Conservation (phyloP, 805 yeast species). For the Kuraishia capsulata region DNA sequence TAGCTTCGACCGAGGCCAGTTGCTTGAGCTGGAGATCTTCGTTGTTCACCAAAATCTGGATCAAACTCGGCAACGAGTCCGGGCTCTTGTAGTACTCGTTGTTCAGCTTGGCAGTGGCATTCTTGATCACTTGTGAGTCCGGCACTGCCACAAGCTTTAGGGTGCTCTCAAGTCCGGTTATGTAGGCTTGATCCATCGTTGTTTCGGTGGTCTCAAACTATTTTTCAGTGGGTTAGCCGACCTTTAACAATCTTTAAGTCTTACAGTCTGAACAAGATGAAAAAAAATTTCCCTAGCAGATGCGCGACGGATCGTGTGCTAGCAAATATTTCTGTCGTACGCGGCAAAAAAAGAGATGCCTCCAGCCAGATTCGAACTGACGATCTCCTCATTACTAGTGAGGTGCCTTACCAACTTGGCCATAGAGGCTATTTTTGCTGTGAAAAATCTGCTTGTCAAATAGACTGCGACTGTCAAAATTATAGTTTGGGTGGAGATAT, state of each 20-base stretch:
- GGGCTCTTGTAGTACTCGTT: constrained; percentile 67
- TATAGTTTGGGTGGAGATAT: no score
- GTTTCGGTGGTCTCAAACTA: background rate
- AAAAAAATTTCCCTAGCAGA: no score
- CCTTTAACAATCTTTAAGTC: no score
- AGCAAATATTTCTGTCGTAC: no score
- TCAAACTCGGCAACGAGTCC: constrained; percentile 67
- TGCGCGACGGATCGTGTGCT: no score
- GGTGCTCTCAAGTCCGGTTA: constrained; percentile 67
- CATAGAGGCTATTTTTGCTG: constrained; percentile 20
- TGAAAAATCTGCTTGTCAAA: no score
- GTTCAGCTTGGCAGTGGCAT: constrained; percentile 68
- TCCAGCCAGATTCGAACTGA: constrained; percentile 28
- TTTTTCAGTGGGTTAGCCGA: no score
- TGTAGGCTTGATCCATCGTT: constrained; percentile 61
- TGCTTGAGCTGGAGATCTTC: constrained; percentile 69
- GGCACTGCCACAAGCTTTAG: constrained; percentile 74
- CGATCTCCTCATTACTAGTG: constrained; percentile 29
- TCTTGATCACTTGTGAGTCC: constrained; percentile 71
- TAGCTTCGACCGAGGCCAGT: constrained; percentile 93
- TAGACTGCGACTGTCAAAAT: no score
- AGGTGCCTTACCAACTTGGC: constrained; percentile 30
- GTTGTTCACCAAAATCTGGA: constrained; percentile 70
- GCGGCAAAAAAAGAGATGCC: constrained; percentile 18
- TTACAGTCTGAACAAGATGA: no score